Evolutionary conservation across 495 filamentous ascomycete genomes (phyloP), one percentile per base, ranked within the genome.

Genomic region (Collariella sp.): DNA sequence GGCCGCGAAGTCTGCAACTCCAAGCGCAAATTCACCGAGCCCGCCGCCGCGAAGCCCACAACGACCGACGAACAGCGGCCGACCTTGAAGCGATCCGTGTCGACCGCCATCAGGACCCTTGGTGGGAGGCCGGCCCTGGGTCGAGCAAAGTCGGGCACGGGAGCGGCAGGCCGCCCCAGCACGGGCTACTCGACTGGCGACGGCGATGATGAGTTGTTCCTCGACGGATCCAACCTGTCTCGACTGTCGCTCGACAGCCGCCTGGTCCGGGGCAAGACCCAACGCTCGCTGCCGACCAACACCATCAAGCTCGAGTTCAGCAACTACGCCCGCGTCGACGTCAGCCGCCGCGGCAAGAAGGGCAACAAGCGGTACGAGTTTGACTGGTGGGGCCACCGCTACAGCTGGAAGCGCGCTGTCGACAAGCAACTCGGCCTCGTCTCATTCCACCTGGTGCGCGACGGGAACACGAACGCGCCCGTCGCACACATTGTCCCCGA

Each of bases 1-100:
- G 93, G 93, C 5, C 87, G 91, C 20, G 91, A 96, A 71, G 84
- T 97, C 12, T 95, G 90, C 72, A 88, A 93, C 67, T 86, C 88
- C 7, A 81, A 81, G 54, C 79, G 87, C 55, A 89, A 87, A 67
- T 83, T 83, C 57, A 67, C 70, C 56, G 74, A 82, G 48, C 69
- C 83, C 3, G 63, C 74, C 7, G 58, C 55, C 12, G 46, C 52
- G 16, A 59, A 58, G 51, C 55, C 62, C 49, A 56, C 51, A 44
- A 33, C 61, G 35, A 54, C 47, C 22, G 53, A 57, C 44, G 58
- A 55, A 5, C 65, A 65, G n/a, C n/a, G n/a, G 24, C 71, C 69
- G 18, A 78, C 70, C 11, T 65, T 88, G 36, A 83, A 85, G 55
- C 76, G 82, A 56, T 91, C 89, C 19, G 79, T 91, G 75, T 84